Evolutionary conservation across 495 filamentous ascomycete species (phyloP).

Genomic region (Xylaria flabelliformis): DNA sequence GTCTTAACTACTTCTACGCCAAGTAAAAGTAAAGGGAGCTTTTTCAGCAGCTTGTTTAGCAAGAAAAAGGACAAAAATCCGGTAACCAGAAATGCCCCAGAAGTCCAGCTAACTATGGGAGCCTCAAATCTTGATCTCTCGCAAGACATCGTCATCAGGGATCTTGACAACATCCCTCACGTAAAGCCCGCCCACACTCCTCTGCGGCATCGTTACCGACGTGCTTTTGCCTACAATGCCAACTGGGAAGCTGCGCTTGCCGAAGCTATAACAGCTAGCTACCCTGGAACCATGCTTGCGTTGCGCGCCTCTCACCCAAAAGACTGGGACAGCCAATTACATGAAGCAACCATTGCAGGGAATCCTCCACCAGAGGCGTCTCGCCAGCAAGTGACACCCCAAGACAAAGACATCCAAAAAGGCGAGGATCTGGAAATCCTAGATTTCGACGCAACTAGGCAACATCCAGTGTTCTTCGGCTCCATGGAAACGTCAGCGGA

Average conservation of each 20-base stretch:
- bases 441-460: constrained; percentile 38
- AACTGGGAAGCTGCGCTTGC: constrained; percentile 46
- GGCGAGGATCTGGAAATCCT: constrained; percentile 22
- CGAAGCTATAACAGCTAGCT: constrained; percentile 41
- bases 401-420: constrained; percentile 40
- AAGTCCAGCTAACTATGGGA: neutral
- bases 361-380: constrained; percentile 17
- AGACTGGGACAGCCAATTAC: constrained; percentile 31
- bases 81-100: neutral
- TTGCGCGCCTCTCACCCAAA: constrained; percentile 33
- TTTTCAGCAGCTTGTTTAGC: constrained; percentile 33
- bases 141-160: constrained; percentile 28
- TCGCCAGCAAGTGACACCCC: constrained; percentile 35
- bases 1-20: constrained; percentile 25
- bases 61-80: constrained; percentile 28
- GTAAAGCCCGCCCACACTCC: constrained; percentile 28
- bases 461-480: constrained; percentile 52
- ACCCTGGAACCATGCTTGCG: constrained; percentile 33
- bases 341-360: constrained; percentile 30
- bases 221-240: constrained; percentile 35
- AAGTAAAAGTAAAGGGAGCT: constrained; percentile 21
- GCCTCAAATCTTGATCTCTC: constrained; percentile 16
- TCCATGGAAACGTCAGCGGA: constrained; percentile 40
- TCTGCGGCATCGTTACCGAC: constrained; percentile 28
- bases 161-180: constrained; percentile 29